Evolutionary conservation across 1,139 yeast species (phyloP).

Genomic region (Debaryomycetaceae sp.): DNA sequence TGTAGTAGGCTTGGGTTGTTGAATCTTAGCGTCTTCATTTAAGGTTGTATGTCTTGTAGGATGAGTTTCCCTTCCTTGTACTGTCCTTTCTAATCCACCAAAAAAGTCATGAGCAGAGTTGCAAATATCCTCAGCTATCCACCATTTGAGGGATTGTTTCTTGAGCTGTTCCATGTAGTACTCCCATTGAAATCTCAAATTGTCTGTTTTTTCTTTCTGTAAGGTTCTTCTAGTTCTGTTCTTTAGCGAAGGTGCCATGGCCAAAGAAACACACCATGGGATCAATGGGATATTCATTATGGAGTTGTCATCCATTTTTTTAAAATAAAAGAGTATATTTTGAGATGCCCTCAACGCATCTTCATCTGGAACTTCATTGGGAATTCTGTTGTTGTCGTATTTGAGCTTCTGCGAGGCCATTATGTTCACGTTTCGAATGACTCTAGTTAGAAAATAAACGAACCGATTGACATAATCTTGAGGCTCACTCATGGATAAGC

Average conservation of each 20-base stretch:
- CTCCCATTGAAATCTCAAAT: slow-evolving; percentile 12
- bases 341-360: slow-evolving; percentile 22
- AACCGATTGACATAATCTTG: slow-evolving; percentile 13
- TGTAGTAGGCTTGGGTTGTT: neutral
- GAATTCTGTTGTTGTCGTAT: slow-evolving; percentile 21
- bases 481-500: neutral
- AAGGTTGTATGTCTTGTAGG: neutral
- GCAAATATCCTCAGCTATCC: slow-evolving; percentile 29
- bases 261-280: slow-evolving; percentile 25
- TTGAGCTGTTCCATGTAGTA: slow-evolving; percentile 20
- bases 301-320: slow-evolving; percentile 16
- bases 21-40: neutral
- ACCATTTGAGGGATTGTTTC: slow-evolving; percentile 23
- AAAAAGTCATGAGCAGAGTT: slow-evolving; percentile 22
- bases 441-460: slow-evolving; percentile 22
- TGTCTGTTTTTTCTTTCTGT: slow-evolving; percentile 2
- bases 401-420: slow-evolving; percentile 25
- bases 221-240: slow-evolving; percentile 9
- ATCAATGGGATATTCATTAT: slow-evolving; percentile 24
- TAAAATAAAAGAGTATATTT: slow-evolving; percentile 25
- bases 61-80: neutral
- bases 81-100: slow-evolving; percentile 10
- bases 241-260: slow-evolving; percentile 14
- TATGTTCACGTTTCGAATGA: slow-evolving; percentile 26
- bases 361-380: slow-evolving; percentile 23